Percentiles rank a stretch among this genome's conserved stretches.
Conservation (phyloP, 331 rosid species). For the Rhamnella rubrinervis region DNA sequence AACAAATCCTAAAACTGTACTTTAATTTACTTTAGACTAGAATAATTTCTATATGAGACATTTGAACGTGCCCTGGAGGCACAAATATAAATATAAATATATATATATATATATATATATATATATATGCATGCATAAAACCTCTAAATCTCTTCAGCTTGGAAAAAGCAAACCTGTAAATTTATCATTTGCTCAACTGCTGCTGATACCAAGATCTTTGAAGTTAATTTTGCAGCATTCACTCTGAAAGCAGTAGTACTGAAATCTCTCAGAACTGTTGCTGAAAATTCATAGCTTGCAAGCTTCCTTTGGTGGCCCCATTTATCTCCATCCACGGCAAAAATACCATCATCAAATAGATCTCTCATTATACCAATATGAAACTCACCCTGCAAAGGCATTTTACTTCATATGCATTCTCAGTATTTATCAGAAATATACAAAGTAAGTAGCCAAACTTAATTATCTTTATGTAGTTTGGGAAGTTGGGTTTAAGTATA, state of each 20-base stretch:
- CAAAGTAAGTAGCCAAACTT: not conserved
- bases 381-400: constrained; percentile 10
- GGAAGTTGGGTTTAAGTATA: constrained; percentile 16
- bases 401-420: not conserved
- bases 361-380: not conserved
- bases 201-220: constrained; percentile 5
- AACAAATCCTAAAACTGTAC: not conserved
- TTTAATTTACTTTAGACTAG: too few relatives aligned
- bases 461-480: constrained; percentile 13
- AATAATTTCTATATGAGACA: too few relatives aligned
- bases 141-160: not conserved
- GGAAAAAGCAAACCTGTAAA: constrained; percentile 6
- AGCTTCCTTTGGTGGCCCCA: constrained; percentile 23
- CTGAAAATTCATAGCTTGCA: constrained; percentile 10
- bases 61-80: too few relatives aligned
- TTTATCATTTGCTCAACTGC: not conserved
- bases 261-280: constrained; percentile 13
- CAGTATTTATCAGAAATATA: not conserved
- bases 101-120: too few relatives aligned
- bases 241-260: constrained; percentile 7
- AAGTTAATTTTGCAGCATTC: constrained; percentile 18
- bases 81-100: too few relatives aligned
- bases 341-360: constrained; percentile 14
- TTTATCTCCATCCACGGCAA: constrained; percentile 2
- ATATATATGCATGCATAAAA: too few relatives aligned